Evolutionary conservation across 257 asterid genomes (phyloP), one percentile per base, ranked within the genome.

Genomic region (Solanum chmielewskii): DNA sequence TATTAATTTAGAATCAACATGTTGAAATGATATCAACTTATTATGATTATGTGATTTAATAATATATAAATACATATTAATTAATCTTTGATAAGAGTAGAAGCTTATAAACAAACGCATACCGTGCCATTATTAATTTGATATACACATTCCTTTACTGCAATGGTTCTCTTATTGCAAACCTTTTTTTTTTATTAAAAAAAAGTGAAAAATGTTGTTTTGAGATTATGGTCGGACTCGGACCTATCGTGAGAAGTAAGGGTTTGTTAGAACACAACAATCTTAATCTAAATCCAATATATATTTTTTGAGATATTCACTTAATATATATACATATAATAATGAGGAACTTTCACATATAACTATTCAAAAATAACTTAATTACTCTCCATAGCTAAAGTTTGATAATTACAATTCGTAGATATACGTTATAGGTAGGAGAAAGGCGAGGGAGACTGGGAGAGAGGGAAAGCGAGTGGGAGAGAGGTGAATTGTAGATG

Each of bases 131-230:
- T 69, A 69, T 69, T 31, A 69, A 12, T 29, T 31, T 69, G 42
- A 69, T 69, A 15, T 69, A 69, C 41, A 69, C 11, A 31, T 69
- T 0, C 5, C 35, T 6, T 13, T 29, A 25, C 20, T 66, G 2
- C 20, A 66, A 66, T 20, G 11, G 42, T 70, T 68, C 74, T 64
- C 71, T 64, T 64, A 64, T n/a, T 64, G 71, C 33, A 64, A 64
- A 64, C 0, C 2, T 62, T 9, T 6, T 56, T 23, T 2, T 23
- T 62, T 62, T 0, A 0, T 2, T 2, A 31, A 0, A 4, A 0
- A 4, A 20, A 59, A 59, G 70, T 64, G 9, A n/a, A 23, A 23
- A 64, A 60, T 64, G 31, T 12, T 13, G 13, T 27, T 66, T 66
- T 66, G 35, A 6, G 74, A 68, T 1, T 68, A 31, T 15, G 13